Base-by-base conservation (phyloP, 1,284 basidiomycete genomes). In the Cutaneotrichosporon dermatis region DNA sequence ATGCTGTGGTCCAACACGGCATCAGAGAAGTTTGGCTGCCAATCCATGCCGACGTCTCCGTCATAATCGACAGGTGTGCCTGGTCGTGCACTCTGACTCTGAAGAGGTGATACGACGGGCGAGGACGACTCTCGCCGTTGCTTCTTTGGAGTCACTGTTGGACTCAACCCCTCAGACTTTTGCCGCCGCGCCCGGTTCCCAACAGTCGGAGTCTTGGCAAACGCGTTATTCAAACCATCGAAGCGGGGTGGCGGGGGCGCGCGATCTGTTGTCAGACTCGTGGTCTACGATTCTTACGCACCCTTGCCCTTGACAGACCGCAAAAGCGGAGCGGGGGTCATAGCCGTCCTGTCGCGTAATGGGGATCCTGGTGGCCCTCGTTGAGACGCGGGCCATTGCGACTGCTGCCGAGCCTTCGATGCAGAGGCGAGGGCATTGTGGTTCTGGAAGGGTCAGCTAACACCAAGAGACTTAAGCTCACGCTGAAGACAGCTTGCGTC, bases 401-500 rank as follows among this genome's bases (percentile, higher is more conserved):
- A 60, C 56, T 62, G 60, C 46, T 65, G 63, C 10, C 61, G 54
- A 0, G 52, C 60, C 36, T 65, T 65, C 16, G 64, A 60, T 10
- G 64, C 64, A 1, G 64, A 65, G 1, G 64, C 57, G 12, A 60
- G 49, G 1, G 61, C 61, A 6, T 58, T 56, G 58, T 65, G 64
- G 36, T 60, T 57, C 63, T 65, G 58, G 6, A 49, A 1, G n/a
- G n/a, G 33, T 65, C 53, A 64, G 55, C 15, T 13, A 7, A 4
- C n/a, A n/a, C n/a, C n/a, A n/a, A n/a, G n/a, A 3, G 10, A 6
- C 5, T 4, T 13, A 10, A 25, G 25, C 50, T 6, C 11, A 76
- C 75, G 16, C 68, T 67, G 44, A 76, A 75, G 9, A 75, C 70
- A 1, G 73, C 73, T 57, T 76, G 73, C 51, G 68, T 71, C 51